phyloP scores from a whole-genome alignment of 164 flowering plant species.

The Aristolochia contorta region DNA sequence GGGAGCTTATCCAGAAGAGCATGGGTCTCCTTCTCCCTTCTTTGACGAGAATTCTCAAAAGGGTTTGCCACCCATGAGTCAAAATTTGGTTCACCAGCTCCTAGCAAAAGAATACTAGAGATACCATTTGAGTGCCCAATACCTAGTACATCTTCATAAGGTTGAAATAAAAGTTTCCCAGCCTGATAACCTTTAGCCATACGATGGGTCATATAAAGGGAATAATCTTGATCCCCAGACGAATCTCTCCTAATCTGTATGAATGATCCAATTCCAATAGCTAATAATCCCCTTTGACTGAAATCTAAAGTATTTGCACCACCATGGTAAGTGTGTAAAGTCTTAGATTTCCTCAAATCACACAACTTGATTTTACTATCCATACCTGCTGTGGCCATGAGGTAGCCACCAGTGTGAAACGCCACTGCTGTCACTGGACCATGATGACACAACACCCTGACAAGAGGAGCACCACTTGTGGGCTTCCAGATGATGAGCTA shows the following conservation, averaged over 20 bases:
- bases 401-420: conserved; percentile 80
- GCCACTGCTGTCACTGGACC: conserved; percentile 81
- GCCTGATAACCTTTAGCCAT: conserved; percentile 86
- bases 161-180: conserved; percentile 46
- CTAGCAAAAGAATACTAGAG: conserved; percentile 77
- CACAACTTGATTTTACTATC: conserved; percentile 80
- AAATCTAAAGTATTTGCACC: conserved; percentile 66
- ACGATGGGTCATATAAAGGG: conserved; percentile 66
- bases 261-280: conserved; percentile 54
- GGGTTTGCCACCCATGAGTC: conserved; percentile 94
- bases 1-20: conserved; percentile 87
- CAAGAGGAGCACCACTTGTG: conserved; percentile 59
- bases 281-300: conserved; percentile 90
- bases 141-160: conserved; percentile 86
- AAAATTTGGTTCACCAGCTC: conserved; percentile 94
- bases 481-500: conserved; percentile 95
- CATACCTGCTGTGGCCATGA: conserved; percentile 93
- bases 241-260: conserved; percentile 49
- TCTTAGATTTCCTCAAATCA: conserved; percentile 86
- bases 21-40: conserved; percentile 77
- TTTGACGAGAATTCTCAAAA: conserved; percentile 67
- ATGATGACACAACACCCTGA: conserved; percentile 70
- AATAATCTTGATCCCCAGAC: conserved; percentile 42
- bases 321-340: conserved; percentile 45
- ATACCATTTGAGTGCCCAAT: conserved; percentile 90